These are phyloP conservation scores for Mycena alexandri DNA, from an alignment of 768 basidiomycete species.

Conservation along the genomic window DNA sequence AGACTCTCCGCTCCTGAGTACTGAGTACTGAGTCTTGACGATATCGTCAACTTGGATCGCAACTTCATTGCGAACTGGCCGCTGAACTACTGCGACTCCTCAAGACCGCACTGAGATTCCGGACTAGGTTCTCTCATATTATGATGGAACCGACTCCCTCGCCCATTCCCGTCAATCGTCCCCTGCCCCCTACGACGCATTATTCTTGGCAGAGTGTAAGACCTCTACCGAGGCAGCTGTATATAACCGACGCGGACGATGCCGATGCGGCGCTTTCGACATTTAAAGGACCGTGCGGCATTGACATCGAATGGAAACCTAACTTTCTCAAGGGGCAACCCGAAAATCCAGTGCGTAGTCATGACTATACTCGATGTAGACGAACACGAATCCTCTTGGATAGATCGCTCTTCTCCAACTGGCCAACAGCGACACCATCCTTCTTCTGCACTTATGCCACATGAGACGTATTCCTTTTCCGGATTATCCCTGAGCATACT, in stretches of 20 bases:
- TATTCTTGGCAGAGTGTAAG: slow-evolving; percentile 55
- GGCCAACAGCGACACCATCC: slow-evolving; percentile 64
- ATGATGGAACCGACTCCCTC: too few species aligned
- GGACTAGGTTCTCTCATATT: too few species aligned
- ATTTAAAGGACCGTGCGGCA: slow-evolving; percentile 62
- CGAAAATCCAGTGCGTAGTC: slow-evolving; percentile 65
- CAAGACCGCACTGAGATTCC: too few species aligned
- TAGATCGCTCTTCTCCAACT: slow-evolving; percentile 79
- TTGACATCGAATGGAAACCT: slow-evolving; percentile 88
- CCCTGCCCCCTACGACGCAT: slow-evolving; percentile 41
- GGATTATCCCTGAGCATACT: neutral
- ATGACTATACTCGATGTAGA: neutral
- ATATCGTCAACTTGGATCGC: too few species aligned
- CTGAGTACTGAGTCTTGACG: too few species aligned
- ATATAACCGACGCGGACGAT: slow-evolving; percentile 49
- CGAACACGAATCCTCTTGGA: neutral
- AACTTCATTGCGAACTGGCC: too few species aligned
- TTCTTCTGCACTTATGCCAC: slow-evolving; percentile 74
- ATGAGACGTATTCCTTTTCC: slow-evolving; percentile 59
- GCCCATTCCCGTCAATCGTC: slow-evolving; percentile 11
- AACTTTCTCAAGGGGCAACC: slow-evolving; percentile 61
- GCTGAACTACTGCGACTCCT: too few species aligned
- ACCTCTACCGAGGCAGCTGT: slow-evolving; percentile 48
- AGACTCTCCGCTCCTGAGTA: too few species aligned
- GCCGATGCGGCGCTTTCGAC: slow-evolving; percentile 48